These are phyloP conservation scores for Phytophthora sp. DNA, from an alignment of 352 stramenopile genomes.

Conservation along the genomic window DNA sequence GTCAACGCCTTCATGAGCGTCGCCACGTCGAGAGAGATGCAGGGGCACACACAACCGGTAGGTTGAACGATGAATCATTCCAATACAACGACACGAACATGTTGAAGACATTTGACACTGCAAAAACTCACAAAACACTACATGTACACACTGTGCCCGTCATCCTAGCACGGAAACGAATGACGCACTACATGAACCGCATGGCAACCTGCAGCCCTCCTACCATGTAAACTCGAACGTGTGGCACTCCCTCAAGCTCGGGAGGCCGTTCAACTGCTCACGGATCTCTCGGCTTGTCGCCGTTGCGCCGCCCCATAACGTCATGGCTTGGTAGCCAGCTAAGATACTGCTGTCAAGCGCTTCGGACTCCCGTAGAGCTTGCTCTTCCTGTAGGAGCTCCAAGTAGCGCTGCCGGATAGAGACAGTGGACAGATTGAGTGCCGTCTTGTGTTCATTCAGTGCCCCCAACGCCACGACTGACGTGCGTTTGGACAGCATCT, in stretches of 20 bases:
- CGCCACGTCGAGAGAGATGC: slow-evolving; percentile 6
- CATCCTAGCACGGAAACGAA: not conserved
- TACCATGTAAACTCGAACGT: slow-evolving; percentile 44
- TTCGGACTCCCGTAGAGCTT: slow-evolving; percentile 21
- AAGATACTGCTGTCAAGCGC: slow-evolving; percentile 21
- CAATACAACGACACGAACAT: not conserved
- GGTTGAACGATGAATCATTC: not conserved
- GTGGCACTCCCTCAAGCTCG: slow-evolving; percentile 26
- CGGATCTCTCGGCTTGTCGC: slow-evolving; percentile 26
- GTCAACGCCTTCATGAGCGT: too few species aligned
- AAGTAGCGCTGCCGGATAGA: slow-evolving; percentile 25
- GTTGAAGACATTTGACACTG: not conserved
- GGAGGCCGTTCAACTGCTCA: slow-evolving; percentile 37
- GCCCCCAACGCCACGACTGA: slow-evolving; percentile 8
- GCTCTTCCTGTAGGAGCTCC: slow-evolving; percentile 35
- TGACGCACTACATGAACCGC: not conserved
- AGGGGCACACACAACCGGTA: slow-evolving; percentile 4
- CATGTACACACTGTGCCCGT: not conserved
- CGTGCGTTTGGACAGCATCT: slow-evolving; percentile 32
- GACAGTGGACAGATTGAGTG: not conserved
- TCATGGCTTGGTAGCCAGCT: slow-evolving; percentile 18
- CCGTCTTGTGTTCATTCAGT: not conserved
- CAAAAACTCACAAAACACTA: slow-evolving; percentile 1
- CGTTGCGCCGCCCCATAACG: slow-evolving; percentile 30
- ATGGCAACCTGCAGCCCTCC: slow-evolving; percentile 1